phyloP scores from a whole-genome alignment of 768 basidiomycete genomes.

The Coprinopsis marcescibilis region DNA sequence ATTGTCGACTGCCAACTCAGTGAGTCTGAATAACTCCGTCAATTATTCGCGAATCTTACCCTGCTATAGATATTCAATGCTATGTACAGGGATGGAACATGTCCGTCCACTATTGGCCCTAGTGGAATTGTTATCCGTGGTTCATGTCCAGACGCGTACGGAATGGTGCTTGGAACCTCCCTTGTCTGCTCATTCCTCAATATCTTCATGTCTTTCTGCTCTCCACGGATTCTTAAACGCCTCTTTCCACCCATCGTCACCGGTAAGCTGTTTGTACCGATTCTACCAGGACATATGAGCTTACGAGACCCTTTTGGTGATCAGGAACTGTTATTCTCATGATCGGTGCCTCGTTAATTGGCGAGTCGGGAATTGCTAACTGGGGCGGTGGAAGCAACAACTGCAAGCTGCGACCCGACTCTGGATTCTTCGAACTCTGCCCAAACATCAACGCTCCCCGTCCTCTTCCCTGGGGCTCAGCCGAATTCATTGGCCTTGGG shows the following conservation, averaged over 20 bases:
- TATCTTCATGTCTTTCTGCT: slow-evolving; percentile 74
- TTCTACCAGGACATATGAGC: neutral
- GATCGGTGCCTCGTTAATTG: slow-evolving; percentile 76
- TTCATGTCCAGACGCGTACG: slow-evolving; percentile 76
- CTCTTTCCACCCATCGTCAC: slow-evolving; percentile 82
- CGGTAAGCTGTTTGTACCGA: slow-evolving; percentile 30
- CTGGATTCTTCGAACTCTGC: slow-evolving; percentile 66
- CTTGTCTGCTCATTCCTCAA: slow-evolving; percentile 76
- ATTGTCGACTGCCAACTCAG: slow-evolving; percentile 65
- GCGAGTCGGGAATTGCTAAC: slow-evolving; percentile 65
- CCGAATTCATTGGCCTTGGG: slow-evolving; percentile 81
- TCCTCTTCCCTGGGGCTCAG: slow-evolving; percentile 73
- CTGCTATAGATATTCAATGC: slow-evolving; percentile 58
- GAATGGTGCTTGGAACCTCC: slow-evolving; percentile 71
- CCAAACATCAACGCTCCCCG: slow-evolving; percentile 66
- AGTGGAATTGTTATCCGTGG: slow-evolving; percentile 57
- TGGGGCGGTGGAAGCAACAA: slow-evolving; percentile 84
- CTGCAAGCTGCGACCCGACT: slow-evolving; percentile 54
- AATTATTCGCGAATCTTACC: neutral
- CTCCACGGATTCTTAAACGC: slow-evolving; percentile 52
- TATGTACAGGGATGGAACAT: slow-evolving; percentile 77
- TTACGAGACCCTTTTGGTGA: neutral
- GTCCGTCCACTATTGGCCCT: slow-evolving; percentile 47
- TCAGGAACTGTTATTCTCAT: slow-evolving; percentile 71
- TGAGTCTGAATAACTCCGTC: slow-evolving; percentile 17